A percentile compares a stretch with the other conserved stretches of the same genome.
phyloP scores from a whole-genome alignment of 2,329 filamentous ascomycete species.

The Leptographium wingfieldii region DNA sequence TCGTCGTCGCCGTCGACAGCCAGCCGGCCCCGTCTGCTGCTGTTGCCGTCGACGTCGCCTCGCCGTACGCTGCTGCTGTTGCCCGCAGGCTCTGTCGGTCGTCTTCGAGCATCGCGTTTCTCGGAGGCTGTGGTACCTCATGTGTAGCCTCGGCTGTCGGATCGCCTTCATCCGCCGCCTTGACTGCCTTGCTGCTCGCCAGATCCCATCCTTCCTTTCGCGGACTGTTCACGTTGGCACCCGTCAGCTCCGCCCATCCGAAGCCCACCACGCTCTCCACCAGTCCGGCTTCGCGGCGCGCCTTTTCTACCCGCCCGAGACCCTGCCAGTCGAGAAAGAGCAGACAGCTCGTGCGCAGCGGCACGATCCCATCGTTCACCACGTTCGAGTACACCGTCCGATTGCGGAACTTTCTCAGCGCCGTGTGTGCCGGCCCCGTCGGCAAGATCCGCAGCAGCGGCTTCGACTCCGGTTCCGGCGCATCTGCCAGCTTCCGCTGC shows the following conservation, averaged over 20 bases:
- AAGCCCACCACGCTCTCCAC: conserved; percentile 89
- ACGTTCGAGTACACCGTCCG: conserved; percentile 93
- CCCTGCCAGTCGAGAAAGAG: conserved; percentile 96
- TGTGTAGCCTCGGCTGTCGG: conserved; percentile 17
- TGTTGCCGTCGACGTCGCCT: conserved; percentile 9
- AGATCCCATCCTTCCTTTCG: conserved; percentile 32
- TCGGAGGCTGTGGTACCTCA: conserved; percentile 59
- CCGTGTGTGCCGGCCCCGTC: conserved; percentile 79
- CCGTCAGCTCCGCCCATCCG: conserved; percentile 87
- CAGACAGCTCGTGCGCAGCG: conserved; percentile 87
- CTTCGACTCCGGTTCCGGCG: conserved; percentile 67
- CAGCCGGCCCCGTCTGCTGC: conserved; percentile 13
- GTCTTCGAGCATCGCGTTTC: conserved; percentile 54
- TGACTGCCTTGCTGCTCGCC: conserved; percentile 16
- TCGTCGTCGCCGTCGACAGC: conserved; percentile 21
- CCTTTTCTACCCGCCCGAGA: conserved; percentile 85
- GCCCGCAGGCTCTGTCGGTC: conserved; percentile 45
- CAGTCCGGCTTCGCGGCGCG: conserved; percentile 77
- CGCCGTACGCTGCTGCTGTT: conserved; percentile 20
- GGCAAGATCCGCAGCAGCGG: conserved; percentile 80
- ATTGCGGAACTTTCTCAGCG: conserved; percentile 77
- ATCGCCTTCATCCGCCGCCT: conserved; percentile 4
- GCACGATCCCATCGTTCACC: conserved; percentile 95
- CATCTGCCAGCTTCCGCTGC: conserved; percentile 42
- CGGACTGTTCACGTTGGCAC: conserved; percentile 42